phyloP scores from a whole-genome alignment of 495 filamentous ascomycete genomes.

The Barbatosphaeria neglecta region DNA sequence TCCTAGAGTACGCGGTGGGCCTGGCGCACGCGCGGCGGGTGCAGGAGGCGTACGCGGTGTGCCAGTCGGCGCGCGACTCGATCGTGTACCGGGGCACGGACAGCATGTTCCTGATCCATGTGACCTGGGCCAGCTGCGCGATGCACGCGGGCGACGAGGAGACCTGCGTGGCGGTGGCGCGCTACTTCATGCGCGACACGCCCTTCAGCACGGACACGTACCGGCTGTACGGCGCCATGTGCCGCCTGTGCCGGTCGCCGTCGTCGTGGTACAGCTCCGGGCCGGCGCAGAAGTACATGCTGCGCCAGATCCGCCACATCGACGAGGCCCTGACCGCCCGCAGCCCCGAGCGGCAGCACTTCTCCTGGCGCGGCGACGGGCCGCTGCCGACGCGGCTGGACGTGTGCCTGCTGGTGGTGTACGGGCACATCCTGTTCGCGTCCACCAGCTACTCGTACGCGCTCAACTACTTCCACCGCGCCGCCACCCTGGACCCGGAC shows the following conservation, averaged over 20 bases:
- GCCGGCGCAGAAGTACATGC: slow-evolving; percentile 72
- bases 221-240: slow-evolving; percentile 63
- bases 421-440: slow-evolving; percentile 75
- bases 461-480: slow-evolving; percentile 84
- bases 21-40: slow-evolving; percentile 46
- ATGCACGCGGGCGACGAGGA: slow-evolving; percentile 70
- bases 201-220: slow-evolving; percentile 77
- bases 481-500: slow-evolving; percentile 61
- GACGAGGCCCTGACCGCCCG: slow-evolving; percentile 37
- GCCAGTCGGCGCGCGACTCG: slow-evolving; percentile 60
- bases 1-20: slow-evolving; percentile 70
- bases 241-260: slow-evolving; percentile 49
- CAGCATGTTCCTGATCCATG: slow-evolving; percentile 59
- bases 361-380: slow-evolving; percentile 10
- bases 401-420: slow-evolving; percentile 68
- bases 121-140: slow-evolving; percentile 77
- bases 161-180: slow-evolving; percentile 51
- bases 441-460: slow-evolving; percentile 70
- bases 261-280: slow-evolving; percentile 48
- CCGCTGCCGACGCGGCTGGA: slow-evolving; percentile 20
- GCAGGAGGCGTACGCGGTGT: slow-evolving; percentile 63
- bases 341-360: slow-evolving; percentile 6
- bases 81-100: slow-evolving; percentile 65
- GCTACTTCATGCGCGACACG: slow-evolving; percentile 80
- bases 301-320: slow-evolving; percentile 84